These are phyloP conservation scores for Beauveria scarabaeidicola DNA, from an alignment of 2,329 filamentous ascomycete genomes.

Conservation along the genomic window DNA sequence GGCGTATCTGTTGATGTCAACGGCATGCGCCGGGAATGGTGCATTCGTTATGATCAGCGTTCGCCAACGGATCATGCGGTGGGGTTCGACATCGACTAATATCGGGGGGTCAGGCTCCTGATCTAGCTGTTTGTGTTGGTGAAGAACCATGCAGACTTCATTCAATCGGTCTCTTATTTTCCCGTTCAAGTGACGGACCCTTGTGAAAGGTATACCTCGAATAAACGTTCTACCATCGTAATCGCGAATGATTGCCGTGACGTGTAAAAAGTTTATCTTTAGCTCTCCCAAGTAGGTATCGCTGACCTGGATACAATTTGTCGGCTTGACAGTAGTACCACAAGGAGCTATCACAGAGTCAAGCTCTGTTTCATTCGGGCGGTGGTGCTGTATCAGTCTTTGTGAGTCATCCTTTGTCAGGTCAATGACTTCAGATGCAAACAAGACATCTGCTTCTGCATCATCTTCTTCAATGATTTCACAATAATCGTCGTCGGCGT, in stretches of 20 bases:
- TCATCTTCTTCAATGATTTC: background rate
- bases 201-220: slow-evolving; percentile 30
- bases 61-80: slow-evolving; percentile 31
- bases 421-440: slow-evolving; percentile 24
- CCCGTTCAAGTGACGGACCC: slow-evolving; percentile 26
- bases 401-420: slow-evolving; percentile 22
- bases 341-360: slow-evolving; percentile 12
- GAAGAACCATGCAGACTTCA: slow-evolving; percentile 33
- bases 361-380: slow-evolving; percentile 19
- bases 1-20: slow-evolving; percentile 15
- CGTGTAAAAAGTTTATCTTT: slow-evolving; percentile 29
- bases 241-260: slow-evolving; percentile 32
- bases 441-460: background rate
- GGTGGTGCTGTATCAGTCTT: slow-evolving; percentile 7
- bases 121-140: slow-evolving; percentile 28
- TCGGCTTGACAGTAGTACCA: slow-evolving; percentile 14
- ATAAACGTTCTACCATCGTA: slow-evolving; percentile 19
- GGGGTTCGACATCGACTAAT: slow-evolving; percentile 32
- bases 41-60: slow-evolving; percentile 48
- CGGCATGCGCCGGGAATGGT: slow-evolving; percentile 31
- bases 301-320: slow-evolving; percentile 23
- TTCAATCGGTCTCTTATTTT: slow-evolving; percentile 32
- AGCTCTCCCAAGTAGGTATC: slow-evolving; percentile 17
- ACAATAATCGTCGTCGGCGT: background rate
- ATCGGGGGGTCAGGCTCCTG: slow-evolving; percentile 31